Base-by-base conservation (phyloP, 208 protist species). In the Entamoeba moshkovskii region DNA sequence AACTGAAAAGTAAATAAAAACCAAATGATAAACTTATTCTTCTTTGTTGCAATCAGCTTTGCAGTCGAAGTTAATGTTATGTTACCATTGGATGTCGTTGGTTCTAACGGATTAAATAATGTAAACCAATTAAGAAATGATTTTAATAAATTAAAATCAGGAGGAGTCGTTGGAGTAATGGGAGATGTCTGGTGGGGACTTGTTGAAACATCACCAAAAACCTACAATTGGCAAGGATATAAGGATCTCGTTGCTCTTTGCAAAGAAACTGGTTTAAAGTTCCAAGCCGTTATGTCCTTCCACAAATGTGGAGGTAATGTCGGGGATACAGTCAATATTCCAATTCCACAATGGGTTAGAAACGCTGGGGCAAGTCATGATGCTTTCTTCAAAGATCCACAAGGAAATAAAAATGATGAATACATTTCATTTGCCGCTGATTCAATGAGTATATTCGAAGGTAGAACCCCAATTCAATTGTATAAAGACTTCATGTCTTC, bases 131-230 rank as follows among this genome's bases (percentile, higher is more conserved):
- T 97, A 15, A 5, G 47, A 18, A 66, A 45, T 45, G 91, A 96
- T 93, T 94, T 97, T 59, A 22, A 49, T 45, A 47, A 94, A 73
- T 59, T 97, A n/a, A 96, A 95, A 93, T 48, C 22, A 92, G 93
- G 33, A 45, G 85, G 94, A 45, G 94, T 96, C 46, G 93, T 94
- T 59, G 94, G 96, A 46, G 96, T 97, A 3, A 97, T 97, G 97
- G 46, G 66, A 33, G 97, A 97, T 94, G 95, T 97, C 52, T 97
- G 96, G 96, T 97, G 96, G 96, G 97, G 97, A 46, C 42, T 97
- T n/a, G 95, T 96, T 2, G 96, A 97, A 85, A 45, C 45, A 8
- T 13, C 94, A 25, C 96, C 96, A 45, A 42, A 95, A 38, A 46
- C 94, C 46, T 97, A 97, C 73, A 94, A 97, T 94, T 97, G 94